These are phyloP conservation scores for Carex arenaria DNA, from an alignment of 202 grass and related monocot species.

Conservation along the genomic window DNA sequence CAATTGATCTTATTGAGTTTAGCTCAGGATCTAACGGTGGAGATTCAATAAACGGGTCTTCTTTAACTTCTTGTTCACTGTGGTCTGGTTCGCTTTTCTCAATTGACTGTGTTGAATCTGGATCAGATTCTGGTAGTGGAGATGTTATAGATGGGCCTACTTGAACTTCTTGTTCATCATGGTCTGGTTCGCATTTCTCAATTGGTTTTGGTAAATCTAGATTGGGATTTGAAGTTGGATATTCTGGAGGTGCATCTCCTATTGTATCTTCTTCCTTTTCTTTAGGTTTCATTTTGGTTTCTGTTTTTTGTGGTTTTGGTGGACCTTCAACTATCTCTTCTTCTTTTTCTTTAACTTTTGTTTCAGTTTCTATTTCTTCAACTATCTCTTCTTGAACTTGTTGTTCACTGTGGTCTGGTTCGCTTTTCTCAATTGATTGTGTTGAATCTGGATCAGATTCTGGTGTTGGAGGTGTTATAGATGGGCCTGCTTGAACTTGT, in stretches of 20 bases:
- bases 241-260: background rate
- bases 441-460: conserved; percentile 12
- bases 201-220: background rate
- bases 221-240: background rate
- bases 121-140: background rate
- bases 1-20: background rate
- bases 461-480: background rate
- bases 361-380: background rate
- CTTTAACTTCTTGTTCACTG: background rate
- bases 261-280: background rate
- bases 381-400: background rate
- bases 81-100: background rate
- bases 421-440: conserved; percentile 1
- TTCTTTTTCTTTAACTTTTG: conserved; percentile 1
- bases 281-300: background rate
- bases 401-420: conserved; percentile 9
- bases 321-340: background rate
- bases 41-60: background rate
- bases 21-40: background rate
- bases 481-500: background rate
- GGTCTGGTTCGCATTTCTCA: background rate
- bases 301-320: conserved; percentile 1
- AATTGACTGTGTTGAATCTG: background rate
- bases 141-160: background rate
- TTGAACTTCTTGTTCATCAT: conserved; percentile 1